A percentile compares a stretch with the other conserved stretches of the same genome.
phyloP scores from a whole-genome alignment of 345 rosid species.

The Melaleuca quinquenervia region DNA sequence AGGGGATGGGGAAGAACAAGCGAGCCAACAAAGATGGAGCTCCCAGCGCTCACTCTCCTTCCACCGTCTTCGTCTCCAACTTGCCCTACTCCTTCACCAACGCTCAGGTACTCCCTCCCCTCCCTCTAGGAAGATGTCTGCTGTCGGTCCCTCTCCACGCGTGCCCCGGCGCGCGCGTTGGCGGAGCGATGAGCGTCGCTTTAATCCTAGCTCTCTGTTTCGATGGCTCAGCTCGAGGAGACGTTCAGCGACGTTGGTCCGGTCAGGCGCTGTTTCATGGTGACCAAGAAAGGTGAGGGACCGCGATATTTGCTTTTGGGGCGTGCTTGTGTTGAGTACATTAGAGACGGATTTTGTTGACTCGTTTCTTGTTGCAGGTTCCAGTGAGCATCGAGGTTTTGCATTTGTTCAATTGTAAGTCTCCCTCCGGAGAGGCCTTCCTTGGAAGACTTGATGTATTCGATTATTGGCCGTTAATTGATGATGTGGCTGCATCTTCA shows the following conservation, averaged over 20 bases:
- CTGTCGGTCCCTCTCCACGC: background rate
- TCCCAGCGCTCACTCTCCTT: slow-evolving; percentile 39
- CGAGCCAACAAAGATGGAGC: slow-evolving; percentile 18
- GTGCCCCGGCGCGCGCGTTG: background rate
- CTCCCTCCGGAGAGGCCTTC: background rate
- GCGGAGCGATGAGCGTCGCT: background rate
- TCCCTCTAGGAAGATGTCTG: background rate
- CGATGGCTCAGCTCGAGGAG: slow-evolving; percentile 62
- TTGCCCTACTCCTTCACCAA: slow-evolving; percentile 80
- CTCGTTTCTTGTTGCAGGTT: slow-evolving; percentile 34
- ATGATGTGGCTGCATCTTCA: background rate
- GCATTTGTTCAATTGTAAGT: slow-evolving; percentile 83
- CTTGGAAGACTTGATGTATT: background rate
- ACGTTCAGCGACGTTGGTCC: slow-evolving; percentile 88
- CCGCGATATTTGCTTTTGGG: background rate
- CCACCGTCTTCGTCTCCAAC: slow-evolving; percentile 73
- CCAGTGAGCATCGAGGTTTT: slow-evolving; percentile 72
- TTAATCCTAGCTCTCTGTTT: background rate
- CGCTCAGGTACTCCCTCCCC: slow-evolving; percentile 41
- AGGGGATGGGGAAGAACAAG: slow-evolving; percentile 27
- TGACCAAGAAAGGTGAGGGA: slow-evolving; percentile 55
- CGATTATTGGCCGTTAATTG: background rate
- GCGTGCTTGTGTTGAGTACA: background rate
- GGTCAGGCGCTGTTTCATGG: slow-evolving; percentile 83
- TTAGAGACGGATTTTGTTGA: background rate